These are phyloP conservation scores for Trichoderma asperelloides DNA, from an alignment of 495 filamentous ascomycete genomes.

Conservation along the genomic window DNA sequence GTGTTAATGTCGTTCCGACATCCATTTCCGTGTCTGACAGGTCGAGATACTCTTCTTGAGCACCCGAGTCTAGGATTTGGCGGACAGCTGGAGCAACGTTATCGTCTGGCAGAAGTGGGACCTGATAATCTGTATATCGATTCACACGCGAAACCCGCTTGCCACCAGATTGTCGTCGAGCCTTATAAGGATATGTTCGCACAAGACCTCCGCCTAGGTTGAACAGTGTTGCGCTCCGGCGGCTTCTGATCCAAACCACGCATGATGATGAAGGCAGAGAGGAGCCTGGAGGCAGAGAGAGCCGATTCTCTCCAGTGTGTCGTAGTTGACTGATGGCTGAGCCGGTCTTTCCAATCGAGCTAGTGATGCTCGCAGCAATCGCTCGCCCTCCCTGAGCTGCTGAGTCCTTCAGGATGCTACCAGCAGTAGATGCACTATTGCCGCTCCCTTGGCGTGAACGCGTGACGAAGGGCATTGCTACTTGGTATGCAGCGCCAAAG, in stretches of 20 bases:
- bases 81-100: conserved; percentile 32
- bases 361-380: conserved; percentile 72
- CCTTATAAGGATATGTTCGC: conserved; percentile 58
- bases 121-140: conserved; percentile 55
- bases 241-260: conserved; percentile 46
- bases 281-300: conserved; percentile 56
- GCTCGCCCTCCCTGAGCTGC: conserved; percentile 67
- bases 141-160: conserved; percentile 33
- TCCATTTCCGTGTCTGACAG: conserved; percentile 36
- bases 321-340: conserved; percentile 71
- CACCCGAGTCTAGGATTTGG: conserved; percentile 27
- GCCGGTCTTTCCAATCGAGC: conserved; percentile 73
- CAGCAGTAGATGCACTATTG: conserved; percentile 28
- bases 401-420: conserved; percentile 56
- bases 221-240: conserved; percentile 43
- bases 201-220: conserved; percentile 52
- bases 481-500: conserved; percentile 58
- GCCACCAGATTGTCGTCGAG: conserved; percentile 26
- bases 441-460: conserved; percentile 41
- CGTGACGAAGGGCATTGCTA: conserved; percentile 37
- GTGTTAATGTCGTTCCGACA: conserved; percentile 30
- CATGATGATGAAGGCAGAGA: conserved; percentile 40
- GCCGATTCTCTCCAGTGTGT: conserved; percentile 74
- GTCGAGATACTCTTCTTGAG: conserved; percentile 36
- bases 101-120: conserved; percentile 49